Evolutionary conservation across 2,329 filamentous ascomycete genomes (phyloP).

Genomic region (Trichoderma aggressivum): DNA sequence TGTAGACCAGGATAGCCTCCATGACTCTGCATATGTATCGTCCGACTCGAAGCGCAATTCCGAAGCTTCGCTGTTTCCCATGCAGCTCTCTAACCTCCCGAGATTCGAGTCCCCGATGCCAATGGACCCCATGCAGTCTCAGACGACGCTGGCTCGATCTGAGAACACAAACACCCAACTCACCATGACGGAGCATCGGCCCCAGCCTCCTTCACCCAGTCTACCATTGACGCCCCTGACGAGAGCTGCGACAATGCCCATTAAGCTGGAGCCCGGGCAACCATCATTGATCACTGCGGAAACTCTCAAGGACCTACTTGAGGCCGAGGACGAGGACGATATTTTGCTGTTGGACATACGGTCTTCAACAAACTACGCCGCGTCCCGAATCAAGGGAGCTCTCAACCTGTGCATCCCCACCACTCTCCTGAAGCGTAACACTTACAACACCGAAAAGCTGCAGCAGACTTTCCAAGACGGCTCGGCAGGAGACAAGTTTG

Average conservation of each 20-base stretch:
- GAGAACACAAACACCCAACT: constrained; percentile 54
- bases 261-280: constrained; percentile 43
- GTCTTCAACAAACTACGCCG: constrained; percentile 76
- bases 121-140: constrained; percentile 27
- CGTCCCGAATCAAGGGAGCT: constrained; percentile 72
- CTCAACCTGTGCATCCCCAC: constrained; percentile 94
- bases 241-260: constrained; percentile 52
- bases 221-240: constrained; percentile 24
- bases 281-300: constrained; percentile 52
- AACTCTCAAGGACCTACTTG: constrained; percentile 56
- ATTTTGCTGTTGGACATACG: constrained; percentile 79
- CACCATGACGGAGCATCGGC: constrained; percentile 49
- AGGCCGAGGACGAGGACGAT: constrained; percentile 37
- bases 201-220: constrained; percentile 37
- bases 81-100: constrained; percentile 41
- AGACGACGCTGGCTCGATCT: constrained; percentile 37
- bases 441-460: constrained; percentile 84
- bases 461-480: constrained; percentile 79
- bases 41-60: constrained; percentile 53
- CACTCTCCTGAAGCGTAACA: constrained; percentile 83
- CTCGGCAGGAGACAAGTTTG: constrained; percentile 67
- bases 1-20: constrained; percentile 43
- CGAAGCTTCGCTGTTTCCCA: constrained; percentile 43
- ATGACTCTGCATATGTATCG: constrained; percentile 55
- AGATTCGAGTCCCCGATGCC: constrained; percentile 40